Evolutionary conservation across 176 grass and related monocot genomes (phyloP).

Genomic region (Rhipidocladum racemiflorum): DNA sequence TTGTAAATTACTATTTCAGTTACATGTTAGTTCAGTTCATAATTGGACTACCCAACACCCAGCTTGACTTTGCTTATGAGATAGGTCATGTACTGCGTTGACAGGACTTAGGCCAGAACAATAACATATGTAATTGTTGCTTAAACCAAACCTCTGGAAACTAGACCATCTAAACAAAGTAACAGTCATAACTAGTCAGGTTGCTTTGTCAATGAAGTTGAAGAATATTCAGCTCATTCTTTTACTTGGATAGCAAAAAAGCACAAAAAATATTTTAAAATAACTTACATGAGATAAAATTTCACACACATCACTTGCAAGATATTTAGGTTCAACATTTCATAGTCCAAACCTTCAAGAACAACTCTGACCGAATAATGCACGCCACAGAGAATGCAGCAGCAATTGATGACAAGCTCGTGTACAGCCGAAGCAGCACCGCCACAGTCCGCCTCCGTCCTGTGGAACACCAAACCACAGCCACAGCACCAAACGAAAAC

Average conservation of each 20-base stretch:
- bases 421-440: conserved; percentile 60
- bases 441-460: conserved; percentile 56
- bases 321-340: neutral
- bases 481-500: conserved; percentile 24
- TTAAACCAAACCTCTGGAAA: neutral
- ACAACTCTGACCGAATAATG: conserved; percentile 63
- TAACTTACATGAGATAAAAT: neutral
- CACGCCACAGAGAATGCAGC: conserved; percentile 54
- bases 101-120: neutral
- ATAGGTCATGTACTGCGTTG: neutral
- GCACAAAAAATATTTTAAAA: neutral
- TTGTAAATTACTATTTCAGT: neutral
- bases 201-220: neutral
- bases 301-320: conserved; percentile 3
- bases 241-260: conserved; percentile 15
- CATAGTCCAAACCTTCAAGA: conserved; percentile 53
- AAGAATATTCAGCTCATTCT: neutral
- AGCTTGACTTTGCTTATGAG: neutral
- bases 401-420: conserved; percentile 72
- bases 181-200: neutral
- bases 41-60: neutral
- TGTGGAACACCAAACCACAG: conserved; percentile 39
- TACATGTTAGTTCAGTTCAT: neutral
- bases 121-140: neutral
- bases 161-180: neutral